A percentile compares a stretch with the other conserved stretches of the same genome.
phyloP scores from a whole-genome alignment of 257 asterid species.

The Perilla frutescens region DNA sequence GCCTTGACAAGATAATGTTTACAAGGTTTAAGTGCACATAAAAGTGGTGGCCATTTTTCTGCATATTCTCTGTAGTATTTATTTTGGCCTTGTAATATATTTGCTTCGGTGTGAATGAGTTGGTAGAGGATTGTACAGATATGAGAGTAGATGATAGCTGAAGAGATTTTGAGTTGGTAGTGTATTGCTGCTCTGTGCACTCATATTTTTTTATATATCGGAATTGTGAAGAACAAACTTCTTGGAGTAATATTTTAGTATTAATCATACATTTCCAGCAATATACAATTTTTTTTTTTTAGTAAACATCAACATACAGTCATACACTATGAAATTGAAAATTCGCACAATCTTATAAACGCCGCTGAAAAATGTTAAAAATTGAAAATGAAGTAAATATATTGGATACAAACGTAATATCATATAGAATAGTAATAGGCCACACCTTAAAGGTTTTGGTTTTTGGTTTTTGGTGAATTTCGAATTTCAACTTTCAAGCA shows the following conservation, averaged over 20 bases:
- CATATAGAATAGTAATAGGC: not conserved
- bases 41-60: not conserved
- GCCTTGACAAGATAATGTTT: conserved; percentile 9
- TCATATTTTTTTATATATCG: conserved; percentile 18
- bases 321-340: no score
- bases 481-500: not conserved
- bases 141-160: conserved; percentile 46
- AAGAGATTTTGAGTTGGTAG: conserved; percentile 34
- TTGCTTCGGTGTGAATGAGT: conserved; percentile 40
- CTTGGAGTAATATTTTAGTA: no score
- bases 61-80: conserved; percentile 2
- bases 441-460: not conserved
- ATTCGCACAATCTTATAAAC: no score
- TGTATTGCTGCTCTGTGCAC: conserved; percentile 1
- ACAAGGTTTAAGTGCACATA: not conserved
- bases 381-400: no score
- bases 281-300: no score
- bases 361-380: no score
- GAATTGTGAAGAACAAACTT: not conserved
- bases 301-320: no score
- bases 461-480: not conserved
- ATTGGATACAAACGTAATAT: not conserved
- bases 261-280: no score
- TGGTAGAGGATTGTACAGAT: conserved; percentile 61
- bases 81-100: conserved; percentile 31